These are phyloP conservation scores for Neurospora crassa DNA, from an alignment of 2,329 filamentous ascomycete species.

Conservation along the genomic window DNA sequence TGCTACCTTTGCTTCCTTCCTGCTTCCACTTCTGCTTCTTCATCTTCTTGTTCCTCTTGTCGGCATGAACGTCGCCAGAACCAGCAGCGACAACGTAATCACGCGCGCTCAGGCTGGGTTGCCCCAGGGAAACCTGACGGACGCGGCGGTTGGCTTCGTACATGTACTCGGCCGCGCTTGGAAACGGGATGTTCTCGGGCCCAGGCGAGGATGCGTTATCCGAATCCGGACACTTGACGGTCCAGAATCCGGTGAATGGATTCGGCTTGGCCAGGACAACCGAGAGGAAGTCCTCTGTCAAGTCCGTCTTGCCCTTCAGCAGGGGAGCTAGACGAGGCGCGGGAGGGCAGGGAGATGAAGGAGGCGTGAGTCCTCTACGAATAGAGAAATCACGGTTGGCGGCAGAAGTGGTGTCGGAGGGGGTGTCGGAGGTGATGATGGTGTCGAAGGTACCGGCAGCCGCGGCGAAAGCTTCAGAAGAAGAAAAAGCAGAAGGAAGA, in stretches of 20 bases:
- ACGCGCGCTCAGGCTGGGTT: neutral
- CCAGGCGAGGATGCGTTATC: neutral
- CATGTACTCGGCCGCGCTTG: neutral
- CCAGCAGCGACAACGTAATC: neutral
- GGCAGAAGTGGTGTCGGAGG: neutral
- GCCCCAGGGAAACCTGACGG: neutral
- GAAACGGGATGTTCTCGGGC: neutral
- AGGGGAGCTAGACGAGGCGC: neutral
- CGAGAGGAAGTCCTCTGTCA: neutral
- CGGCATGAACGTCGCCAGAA: neutral
- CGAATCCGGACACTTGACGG: neutral
- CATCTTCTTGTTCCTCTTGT: neutral
- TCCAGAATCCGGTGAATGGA: neutral
- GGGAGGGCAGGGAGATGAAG: neutral
- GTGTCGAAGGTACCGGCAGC: neutral
- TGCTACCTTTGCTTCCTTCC: neutral
- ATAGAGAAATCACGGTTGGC: neutral
- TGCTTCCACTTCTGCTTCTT: neutral
- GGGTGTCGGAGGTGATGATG: neutral
- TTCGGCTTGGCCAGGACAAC: neutral
- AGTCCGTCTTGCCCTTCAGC: neutral
- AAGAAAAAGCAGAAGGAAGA: neutral
- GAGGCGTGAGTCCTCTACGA: neutral
- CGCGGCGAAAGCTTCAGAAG: neutral
- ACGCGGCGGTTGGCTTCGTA: neutral